These are phyloP conservation scores for Haematococcus lacustris DNA, from an alignment of 139 green algal genomes.

Conservation along the genomic window DNA sequence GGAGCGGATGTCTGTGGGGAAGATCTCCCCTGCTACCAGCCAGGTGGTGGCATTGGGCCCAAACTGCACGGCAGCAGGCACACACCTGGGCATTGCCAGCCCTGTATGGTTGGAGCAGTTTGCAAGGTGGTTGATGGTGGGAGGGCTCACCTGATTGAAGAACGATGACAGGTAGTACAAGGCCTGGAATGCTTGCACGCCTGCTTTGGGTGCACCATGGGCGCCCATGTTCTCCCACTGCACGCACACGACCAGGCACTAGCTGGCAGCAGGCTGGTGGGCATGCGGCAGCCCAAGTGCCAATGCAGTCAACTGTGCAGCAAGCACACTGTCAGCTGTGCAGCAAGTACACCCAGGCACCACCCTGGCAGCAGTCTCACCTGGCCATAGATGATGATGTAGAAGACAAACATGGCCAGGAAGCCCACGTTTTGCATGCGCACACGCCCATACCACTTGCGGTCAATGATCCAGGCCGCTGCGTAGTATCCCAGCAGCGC, in stretches of 20 bases:
- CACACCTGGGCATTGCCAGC: no score
- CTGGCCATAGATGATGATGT: conserved; percentile 20
- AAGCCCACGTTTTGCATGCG: conserved; percentile 37
- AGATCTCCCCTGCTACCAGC: conserved; percentile 54
- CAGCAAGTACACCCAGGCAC: no score
- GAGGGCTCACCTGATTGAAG: no score
- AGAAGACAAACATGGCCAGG: conserved; percentile 17
- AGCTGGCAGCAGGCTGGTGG: no score
- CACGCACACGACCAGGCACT: no score
- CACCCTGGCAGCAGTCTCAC: no score
- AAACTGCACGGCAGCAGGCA: no score
- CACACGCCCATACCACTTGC: conserved; percentile 24
- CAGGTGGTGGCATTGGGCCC: conserved; percentile 36
- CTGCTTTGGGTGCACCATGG: neutral
- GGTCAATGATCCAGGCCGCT: conserved; percentile 55
- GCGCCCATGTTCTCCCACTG: conserved; percentile 15
- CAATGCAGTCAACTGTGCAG: no score
- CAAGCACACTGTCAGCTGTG: no score
- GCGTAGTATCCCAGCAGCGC: conserved; percentile 61
- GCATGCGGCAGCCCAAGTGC: no score
- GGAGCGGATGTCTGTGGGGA: conserved; percentile 54
- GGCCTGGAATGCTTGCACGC: conserved; percentile 51
- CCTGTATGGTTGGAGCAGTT: no score
- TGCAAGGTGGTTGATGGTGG: no score
- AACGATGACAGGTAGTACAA: conserved; percentile 75